These are phyloP conservation scores for Herpetomonas samuelpessoai DNA, from an alignment of 208 protist genomes.

Conservation along the genomic window DNA sequence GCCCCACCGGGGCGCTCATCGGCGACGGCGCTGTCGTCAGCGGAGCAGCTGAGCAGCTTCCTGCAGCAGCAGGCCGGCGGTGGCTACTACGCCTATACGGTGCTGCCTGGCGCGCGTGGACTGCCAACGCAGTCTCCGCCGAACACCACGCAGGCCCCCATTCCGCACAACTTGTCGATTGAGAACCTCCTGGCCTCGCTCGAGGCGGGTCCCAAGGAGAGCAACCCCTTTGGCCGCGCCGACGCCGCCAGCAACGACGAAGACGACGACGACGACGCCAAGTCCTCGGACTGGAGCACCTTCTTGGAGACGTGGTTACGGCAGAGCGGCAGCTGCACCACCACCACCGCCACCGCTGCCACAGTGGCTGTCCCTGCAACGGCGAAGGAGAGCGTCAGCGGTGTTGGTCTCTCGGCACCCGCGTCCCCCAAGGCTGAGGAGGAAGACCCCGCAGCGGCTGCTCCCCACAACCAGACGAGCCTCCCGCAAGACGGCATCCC, in stretches of 20 bases:
- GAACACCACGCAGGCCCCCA: neutral
- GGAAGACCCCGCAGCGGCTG: neutral
- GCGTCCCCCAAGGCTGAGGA: neutral
- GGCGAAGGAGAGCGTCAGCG: neutral
- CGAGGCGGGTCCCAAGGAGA: neutral
- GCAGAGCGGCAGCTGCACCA: neutral
- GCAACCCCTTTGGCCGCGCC: neutral
- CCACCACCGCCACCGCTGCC: neutral
- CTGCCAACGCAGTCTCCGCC: neutral
- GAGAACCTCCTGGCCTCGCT: neutral
- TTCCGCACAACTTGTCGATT: neutral
- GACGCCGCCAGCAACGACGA: neutral
- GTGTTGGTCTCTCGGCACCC: too few relatives aligned
- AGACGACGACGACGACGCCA: slow-evolving; percentile 7
- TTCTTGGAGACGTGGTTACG: slow-evolving; percentile 33
- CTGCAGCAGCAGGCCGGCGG: neutral
- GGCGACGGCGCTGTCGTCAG: neutral
- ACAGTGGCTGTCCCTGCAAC: neutral
- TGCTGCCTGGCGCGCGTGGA: neutral
- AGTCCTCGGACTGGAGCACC: slow-evolving; percentile 25
- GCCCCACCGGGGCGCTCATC: neutral
- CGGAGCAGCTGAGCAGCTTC: neutral
- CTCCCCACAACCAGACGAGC: neutral
- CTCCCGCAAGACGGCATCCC: too few relatives aligned
- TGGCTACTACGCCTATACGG: neutral